phyloP scores from a whole-genome alignment of 2,329 filamentous ascomycete species.

The Exophiala mesophila region DNA sequence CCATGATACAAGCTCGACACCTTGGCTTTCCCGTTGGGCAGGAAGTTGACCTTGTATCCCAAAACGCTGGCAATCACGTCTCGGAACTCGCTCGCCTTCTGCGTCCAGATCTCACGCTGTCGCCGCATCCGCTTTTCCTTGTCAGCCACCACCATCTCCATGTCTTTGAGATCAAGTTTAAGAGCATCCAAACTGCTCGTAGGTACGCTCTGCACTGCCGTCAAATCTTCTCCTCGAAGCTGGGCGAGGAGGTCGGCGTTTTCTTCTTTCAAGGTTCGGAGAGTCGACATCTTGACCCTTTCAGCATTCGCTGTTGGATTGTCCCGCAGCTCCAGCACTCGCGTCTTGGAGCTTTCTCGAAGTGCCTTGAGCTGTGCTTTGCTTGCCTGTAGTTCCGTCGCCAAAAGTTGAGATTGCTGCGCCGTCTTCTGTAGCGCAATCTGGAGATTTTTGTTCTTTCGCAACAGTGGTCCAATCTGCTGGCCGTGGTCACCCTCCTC shows the following conservation, averaged over 20 bases:
- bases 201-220: slow-evolving; percentile 62
- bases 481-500: slow-evolving; percentile 50
- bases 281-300: slow-evolving; percentile 74
- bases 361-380: slow-evolving; percentile 66
- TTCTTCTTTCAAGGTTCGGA: slow-evolving; percentile 72
- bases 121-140: slow-evolving; percentile 76
- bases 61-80: slow-evolving; percentile 88
- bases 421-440: slow-evolving; percentile 67
- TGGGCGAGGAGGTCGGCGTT: slow-evolving; percentile 77
- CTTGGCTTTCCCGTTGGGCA: slow-evolving; percentile 93
- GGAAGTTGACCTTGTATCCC: slow-evolving; percentile 91
- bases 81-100: slow-evolving; percentile 90
- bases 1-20: slow-evolving; percentile 83
- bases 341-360: slow-evolving; percentile 66
- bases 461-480: slow-evolving; percentile 73
- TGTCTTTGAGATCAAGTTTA: slow-evolving; percentile 69
- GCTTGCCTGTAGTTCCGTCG: slow-evolving; percentile 68
- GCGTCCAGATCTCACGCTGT: slow-evolving; percentile 86
- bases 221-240: slow-evolving; percentile 49
- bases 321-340: slow-evolving; percentile 78
- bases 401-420: slow-evolving; percentile 64
- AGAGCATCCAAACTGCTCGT: slow-evolving; percentile 69
- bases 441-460: slow-evolving; percentile 82
- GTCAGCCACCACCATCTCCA: slow-evolving; percentile 62
- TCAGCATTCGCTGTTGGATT: slow-evolving; percentile 87